Conservation (phyloP, 202 grass and related monocot species). For the Brachypodium distachyon region DNA sequence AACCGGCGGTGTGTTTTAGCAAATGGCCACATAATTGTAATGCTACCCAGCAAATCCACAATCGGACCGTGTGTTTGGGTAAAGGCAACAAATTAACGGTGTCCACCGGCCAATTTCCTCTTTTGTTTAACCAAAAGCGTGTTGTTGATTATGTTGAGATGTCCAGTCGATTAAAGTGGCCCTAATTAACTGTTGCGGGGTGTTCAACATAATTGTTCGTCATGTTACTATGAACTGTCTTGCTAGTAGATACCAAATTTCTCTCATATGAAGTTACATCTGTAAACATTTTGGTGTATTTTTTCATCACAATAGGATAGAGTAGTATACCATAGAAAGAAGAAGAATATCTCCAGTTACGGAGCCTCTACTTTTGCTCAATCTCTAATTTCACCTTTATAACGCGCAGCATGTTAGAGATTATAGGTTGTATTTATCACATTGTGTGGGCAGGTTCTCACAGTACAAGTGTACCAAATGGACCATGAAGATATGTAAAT, state of each 20-base stretch:
- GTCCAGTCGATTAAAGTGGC: background rate
- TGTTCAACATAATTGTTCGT: background rate
- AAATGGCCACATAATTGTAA: too few relatives aligned
- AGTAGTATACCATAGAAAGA: background rate
- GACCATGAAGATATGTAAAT: background rate
- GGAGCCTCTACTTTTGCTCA: background rate
- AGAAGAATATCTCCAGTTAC: background rate
- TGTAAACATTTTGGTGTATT: background rate
- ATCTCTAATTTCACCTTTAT: background rate
- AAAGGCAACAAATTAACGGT: too few relatives aligned
- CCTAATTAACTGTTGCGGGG: background rate
- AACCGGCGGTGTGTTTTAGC: too few relatives aligned
- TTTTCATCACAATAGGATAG: background rate
- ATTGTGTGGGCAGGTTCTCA: background rate
- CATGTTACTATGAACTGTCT: background rate
- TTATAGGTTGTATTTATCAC: background rate
- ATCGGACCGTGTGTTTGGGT: too few relatives aligned
- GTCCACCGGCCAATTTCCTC: too few relatives aligned
- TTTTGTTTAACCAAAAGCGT: background rate
- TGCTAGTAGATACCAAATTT: background rate
- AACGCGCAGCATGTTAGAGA: background rate
- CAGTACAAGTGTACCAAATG: slow-evolving; percentile 3
- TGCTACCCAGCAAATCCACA: too few relatives aligned
- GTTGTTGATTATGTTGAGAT: background rate
- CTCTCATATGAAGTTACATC: background rate